A percentile compares a stretch with the other conserved stretches of the same genome.
These are phyloP conservation scores for Penicillium tannophilum DNA, from an alignment of 495 filamentous ascomycete species.

Conservation along the genomic window DNA sequence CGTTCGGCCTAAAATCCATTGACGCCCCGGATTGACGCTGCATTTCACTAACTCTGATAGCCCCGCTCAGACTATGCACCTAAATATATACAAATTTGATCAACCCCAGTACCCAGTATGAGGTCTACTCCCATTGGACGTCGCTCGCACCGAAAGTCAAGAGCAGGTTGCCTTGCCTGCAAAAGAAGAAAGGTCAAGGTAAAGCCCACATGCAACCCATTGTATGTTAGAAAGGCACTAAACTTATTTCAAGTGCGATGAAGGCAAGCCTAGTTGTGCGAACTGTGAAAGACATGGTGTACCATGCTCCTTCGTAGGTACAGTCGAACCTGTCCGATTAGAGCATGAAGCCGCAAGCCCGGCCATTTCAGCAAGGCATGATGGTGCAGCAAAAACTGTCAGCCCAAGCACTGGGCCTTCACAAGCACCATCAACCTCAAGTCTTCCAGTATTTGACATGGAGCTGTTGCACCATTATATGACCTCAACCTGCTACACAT, in stretches of 20 bases:
- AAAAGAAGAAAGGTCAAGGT: conserved; percentile 14
- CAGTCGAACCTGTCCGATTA: not conserved
- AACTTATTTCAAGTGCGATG: conserved; percentile 1
- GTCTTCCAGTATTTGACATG: conserved; percentile 7
- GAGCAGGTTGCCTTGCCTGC: conserved; percentile 4
- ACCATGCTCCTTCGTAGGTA: not conserved
- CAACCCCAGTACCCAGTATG: not conserved
- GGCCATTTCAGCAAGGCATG: not conserved
- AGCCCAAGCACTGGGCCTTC: not conserved
- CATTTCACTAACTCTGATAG: too few relatives aligned
- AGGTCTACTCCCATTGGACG: not conserved
- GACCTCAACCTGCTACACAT: conserved; percentile 8
- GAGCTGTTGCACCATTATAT: conserved; percentile 10
- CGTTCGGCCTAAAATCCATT: not conserved
- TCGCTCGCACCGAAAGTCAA: conserved; percentile 8
- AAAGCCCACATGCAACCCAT: not conserved
- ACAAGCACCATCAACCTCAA: not conserved
- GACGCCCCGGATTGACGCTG: too few relatives aligned
- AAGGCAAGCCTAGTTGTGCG: not conserved
- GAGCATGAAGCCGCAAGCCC: not conserved
- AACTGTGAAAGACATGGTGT: conserved; percentile 7
- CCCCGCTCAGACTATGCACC: not conserved
- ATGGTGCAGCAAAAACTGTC: not conserved
- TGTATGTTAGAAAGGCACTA: not conserved
- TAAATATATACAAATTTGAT: not conserved